Base-by-base conservation (phyloP, 768 basidiomycete genomes). In the Trametes cinnabarina region DNA sequence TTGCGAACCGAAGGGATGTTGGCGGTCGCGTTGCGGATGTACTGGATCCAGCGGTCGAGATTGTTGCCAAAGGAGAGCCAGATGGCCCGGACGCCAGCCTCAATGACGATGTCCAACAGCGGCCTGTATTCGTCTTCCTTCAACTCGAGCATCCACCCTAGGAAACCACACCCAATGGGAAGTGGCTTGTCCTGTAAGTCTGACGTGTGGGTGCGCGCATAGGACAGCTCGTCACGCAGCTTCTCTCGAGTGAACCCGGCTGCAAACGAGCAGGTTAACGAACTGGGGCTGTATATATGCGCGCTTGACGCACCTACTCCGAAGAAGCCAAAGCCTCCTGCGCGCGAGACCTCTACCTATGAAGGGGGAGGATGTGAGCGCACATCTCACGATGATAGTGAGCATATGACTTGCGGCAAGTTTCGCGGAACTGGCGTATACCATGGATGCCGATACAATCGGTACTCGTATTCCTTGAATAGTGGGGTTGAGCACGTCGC, bases 281-380 rank as follows among this genome's bases (percentile, higher is more conserved):
- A 9, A 40, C n/a, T 12, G 55, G 47, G 17, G 26, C 17, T 1
- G n/a, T 30, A 47, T n/a, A 20, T 3, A 0, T 6, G 7, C 3
- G 35, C 7, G 22, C 17, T 14, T 32, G 49, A 37, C 65, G 6
- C 62, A 85, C 88, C 85, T 70, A 82, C 77, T 15, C 82, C 77
- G 0, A 90, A 64, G 68, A 92, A 91, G 1, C 88, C 91, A 56
- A 92, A 86, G 17, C 86, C 91, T n/a, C 92, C 92, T 11, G 76
- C 89, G 1, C 78, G 76, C 20, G 82, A 77, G 28, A 88, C 86
- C 49, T 82, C 76, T 3, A 83, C 82, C 67, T 68, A 37, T 15
- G n/a, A n/a, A 26, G 22, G 25, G 22, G 2, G 23, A 1, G 28
- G n/a, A 10, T 17, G 17, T 42, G 8, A n/a, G n/a, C n/a, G n/a